Evolutionary conservation across 1,139 yeast species (phyloP), one percentile per base, ranked within the genome.

Genomic region (Hanseniaspora gamundiae): DNA sequence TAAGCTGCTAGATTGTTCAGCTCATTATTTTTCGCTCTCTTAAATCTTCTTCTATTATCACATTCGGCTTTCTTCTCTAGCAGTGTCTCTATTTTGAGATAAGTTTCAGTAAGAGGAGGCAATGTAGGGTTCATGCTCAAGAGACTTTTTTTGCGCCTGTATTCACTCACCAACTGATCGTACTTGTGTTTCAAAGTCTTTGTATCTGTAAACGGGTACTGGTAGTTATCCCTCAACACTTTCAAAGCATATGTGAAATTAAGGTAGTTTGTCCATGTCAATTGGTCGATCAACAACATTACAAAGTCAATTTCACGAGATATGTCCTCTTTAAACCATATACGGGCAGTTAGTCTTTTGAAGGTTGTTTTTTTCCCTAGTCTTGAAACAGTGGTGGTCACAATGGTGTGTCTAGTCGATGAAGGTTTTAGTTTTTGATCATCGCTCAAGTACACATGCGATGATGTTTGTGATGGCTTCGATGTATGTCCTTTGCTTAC

Each of bases 191-290:
- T 41, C 13, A 44, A 30, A 8, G 42, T 43, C 19, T 43, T 39
- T 11, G 44, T 41, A n/a, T 43, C 47, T 13, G 41, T 24, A 29
- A 44, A 44, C 11, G 47, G 47, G 20, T 41, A 44, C 4, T 41
- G 38, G 36, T 41, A 44, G 22, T 44, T 41, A 5, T 41, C 40
- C 24, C 47, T 35, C 3, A 44, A 30, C 38, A 44, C 40, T 26
- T 44, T 44, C 17, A 41, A 31, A n/a, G 47, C 47, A 28, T 44
- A 43, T 5, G 47, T 44, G 29, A 44, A 44, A 11, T 44, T 44
- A 16, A 44, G 30, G 30, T 44, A 43, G 27, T 44, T 42, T 14
- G 47, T 44, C 47, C 47, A 44, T 7, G 47, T 44, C n/a, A 44
- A 24, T 20, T 44, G 47, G n/a, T 44, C 47, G 14, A 44, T 44